Conservation (phyloP, 139 green algal species). For the Coelastrella sp. region DNA sequence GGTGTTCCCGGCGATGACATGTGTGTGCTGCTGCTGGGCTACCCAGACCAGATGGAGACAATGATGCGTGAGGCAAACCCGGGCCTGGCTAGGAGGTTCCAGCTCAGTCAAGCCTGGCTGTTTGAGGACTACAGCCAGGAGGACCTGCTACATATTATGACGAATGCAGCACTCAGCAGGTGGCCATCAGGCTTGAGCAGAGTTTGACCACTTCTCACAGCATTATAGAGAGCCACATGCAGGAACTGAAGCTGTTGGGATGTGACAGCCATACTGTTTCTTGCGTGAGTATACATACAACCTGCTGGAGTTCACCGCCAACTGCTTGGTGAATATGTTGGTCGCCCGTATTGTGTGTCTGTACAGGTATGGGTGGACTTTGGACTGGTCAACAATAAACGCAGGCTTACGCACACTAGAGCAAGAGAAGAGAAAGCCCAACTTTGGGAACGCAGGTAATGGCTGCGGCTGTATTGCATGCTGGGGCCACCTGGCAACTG, state of each 20-base stretch:
- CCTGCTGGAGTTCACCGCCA: no score
- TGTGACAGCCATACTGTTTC: no score
- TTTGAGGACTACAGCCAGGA: slow-evolving; percentile 66
- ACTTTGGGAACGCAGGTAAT: slow-evolving; percentile 66
- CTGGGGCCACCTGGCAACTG: no score
- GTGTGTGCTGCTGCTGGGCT: slow-evolving; percentile 71
- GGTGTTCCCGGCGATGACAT: slow-evolving; percentile 67
- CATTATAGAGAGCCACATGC: no score
- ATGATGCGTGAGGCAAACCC: slow-evolving; percentile 68
- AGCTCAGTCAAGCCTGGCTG: slow-evolving; percentile 50
- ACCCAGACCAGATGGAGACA: slow-evolving; percentile 59
- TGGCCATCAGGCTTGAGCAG: background rate
- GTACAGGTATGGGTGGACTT: slow-evolving; percentile 47
- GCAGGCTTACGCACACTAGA: slow-evolving; percentile 54
- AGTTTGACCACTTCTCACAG: no score
- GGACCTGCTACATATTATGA: slow-evolving; percentile 60
- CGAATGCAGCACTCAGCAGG: slow-evolving; percentile 35
- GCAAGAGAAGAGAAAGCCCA: slow-evolving; percentile 54
- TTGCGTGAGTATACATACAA: no score
- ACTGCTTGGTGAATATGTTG: no score
- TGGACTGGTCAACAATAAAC: slow-evolving; percentile 42
- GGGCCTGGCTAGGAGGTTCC: slow-evolving; percentile 64
- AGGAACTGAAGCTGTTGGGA: no score
- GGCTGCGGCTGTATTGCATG: no score
- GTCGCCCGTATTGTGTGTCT: no score